These are phyloP conservation scores for Theobroma cacao DNA, from an alignment of 345 rosid species.

Conservation along the genomic window DNA sequence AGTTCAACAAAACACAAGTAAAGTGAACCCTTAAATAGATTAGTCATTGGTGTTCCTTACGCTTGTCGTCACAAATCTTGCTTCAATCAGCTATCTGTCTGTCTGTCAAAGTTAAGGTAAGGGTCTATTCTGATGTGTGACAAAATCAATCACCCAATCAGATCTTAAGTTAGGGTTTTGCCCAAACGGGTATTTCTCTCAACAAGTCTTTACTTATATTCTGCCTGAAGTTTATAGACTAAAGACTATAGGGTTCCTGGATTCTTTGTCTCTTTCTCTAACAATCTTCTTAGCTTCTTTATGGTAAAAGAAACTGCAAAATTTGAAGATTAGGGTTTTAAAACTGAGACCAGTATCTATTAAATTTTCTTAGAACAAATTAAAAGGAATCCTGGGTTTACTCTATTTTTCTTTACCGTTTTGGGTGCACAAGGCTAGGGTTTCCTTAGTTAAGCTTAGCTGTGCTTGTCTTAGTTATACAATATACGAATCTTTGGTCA, in stretches of 20 bases:
- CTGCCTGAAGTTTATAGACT: background rate
- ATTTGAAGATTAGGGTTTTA: constrained; percentile 21
- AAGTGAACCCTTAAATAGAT: background rate
- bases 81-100: background rate
- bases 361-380: constrained; percentile 3
- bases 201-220: too few species aligned
- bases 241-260: background rate
- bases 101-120: background rate
- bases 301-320: background rate
- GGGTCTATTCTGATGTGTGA: background rate
- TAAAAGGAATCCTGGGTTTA: background rate
- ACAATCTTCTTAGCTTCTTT: background rate
- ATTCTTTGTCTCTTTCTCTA: background rate
- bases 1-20: constrained; percentile 18
- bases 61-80: background rate
- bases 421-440: constrained; percentile 2
- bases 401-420: background rate
- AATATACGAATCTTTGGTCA: constrained; percentile 37
- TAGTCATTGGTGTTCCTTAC: background rate
- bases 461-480: background rate
- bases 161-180: constrained; percentile 24
- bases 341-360: background rate
- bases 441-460: background rate
- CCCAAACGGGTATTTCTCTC: constrained; percentile 2
- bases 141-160: background rate